A percentile compares a stretch with the other conserved stretches of the same genome.
Evolutionary conservation across 805 yeast genomes (phyloP).

Genomic region (Ogataea haglerorum): DNA sequence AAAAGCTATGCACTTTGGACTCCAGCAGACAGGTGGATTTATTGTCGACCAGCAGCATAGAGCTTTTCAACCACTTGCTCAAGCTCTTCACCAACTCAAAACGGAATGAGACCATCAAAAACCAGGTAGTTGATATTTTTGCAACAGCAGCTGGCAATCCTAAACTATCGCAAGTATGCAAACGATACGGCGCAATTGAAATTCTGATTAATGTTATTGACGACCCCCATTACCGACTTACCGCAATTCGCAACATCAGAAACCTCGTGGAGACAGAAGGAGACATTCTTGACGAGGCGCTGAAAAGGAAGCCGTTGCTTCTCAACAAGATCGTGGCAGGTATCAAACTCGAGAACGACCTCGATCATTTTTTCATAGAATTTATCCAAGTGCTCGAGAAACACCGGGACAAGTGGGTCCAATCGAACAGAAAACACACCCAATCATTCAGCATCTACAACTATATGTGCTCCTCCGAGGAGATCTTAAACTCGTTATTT

Average conservation of each 20-base stretch:
- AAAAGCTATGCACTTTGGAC: conserved; percentile 15
- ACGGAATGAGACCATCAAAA: conserved; percentile 6
- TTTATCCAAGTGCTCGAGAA: conserved; percentile 8
- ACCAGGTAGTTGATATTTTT: conserved; percentile 14
- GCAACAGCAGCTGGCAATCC: conserved; percentile 17
- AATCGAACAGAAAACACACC: conserved; percentile 6
- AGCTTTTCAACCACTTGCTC: conserved; percentile 12
- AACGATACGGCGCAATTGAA: conserved; percentile 16
- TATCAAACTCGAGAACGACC: conserved; percentile 10
- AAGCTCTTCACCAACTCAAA: conserved; percentile 6
- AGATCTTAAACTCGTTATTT: conserved; percentile 13
- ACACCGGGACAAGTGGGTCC: conserved; percentile 3
- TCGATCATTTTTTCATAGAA: conserved; percentile 13
- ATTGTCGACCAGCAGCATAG: conserved; percentile 16
- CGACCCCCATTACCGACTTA: conserved; percentile 10
- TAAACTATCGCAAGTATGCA: conserved; percentile 7
- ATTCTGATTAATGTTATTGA: conserved; percentile 15
- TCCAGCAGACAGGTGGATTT: conserved; percentile 13
- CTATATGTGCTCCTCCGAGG: conserved; percentile 19
- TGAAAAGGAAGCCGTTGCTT: conserved; percentile 13
- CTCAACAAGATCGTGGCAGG: conserved; percentile 13
- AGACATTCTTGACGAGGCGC: conserved; percentile 16
- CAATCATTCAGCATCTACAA: conserved; percentile 14
- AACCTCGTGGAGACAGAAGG: conserved; percentile 9
- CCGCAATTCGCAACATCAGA: conserved; percentile 10